Evolutionary conservation across 441 rosid species (phyloP).

Genomic region (Metrosideros polymorpha): DNA sequence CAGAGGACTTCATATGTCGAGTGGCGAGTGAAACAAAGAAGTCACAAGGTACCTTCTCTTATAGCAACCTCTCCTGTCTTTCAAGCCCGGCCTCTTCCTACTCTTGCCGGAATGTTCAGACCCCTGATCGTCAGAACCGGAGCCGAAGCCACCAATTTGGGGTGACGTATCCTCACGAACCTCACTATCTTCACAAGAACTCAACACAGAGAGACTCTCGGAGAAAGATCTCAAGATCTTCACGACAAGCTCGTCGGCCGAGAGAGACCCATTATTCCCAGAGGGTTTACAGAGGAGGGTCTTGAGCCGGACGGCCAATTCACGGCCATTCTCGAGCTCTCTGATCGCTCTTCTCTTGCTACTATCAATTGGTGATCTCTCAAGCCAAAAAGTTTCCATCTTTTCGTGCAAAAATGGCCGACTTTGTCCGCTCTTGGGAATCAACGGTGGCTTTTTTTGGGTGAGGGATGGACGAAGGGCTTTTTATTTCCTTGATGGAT

Average conservation of each 20-base stretch:
- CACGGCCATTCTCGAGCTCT: conserved; percentile 4
- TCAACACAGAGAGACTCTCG: conserved; percentile 1
- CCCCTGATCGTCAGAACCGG: conserved; percentile 17
- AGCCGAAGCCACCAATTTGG: neutral
- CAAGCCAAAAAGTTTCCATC: conserved; percentile 17
- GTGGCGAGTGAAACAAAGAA: neutral
- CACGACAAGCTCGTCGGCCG: neutral
- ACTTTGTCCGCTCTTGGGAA: neutral
- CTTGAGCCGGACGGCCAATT: neutral
- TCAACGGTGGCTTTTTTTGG: neutral
- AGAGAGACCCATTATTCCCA: neutral
- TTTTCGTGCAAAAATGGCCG: neutral
- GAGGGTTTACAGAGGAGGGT: neutral
- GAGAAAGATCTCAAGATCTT: conserved; percentile 7
- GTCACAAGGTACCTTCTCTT: conserved; percentile 6
- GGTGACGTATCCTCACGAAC: conserved; percentile 16
- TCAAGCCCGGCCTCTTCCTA: conserved; percentile 5
- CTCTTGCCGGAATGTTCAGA: conserved; percentile 23
- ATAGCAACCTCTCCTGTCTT: conserved; percentile 6
- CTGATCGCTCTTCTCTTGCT: conserved; percentile 7
- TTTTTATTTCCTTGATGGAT: neutral
- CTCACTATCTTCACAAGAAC: neutral
- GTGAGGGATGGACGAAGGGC: neutral
- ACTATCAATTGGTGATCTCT: conserved; percentile 3
- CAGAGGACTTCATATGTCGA: neutral